Percentiles rank a stretch among this genome's conserved stretches.
These are phyloP conservation scores for Digitaria exilis DNA, from an alignment of 202 grass and related monocot species.

Conservation along the genomic window DNA sequence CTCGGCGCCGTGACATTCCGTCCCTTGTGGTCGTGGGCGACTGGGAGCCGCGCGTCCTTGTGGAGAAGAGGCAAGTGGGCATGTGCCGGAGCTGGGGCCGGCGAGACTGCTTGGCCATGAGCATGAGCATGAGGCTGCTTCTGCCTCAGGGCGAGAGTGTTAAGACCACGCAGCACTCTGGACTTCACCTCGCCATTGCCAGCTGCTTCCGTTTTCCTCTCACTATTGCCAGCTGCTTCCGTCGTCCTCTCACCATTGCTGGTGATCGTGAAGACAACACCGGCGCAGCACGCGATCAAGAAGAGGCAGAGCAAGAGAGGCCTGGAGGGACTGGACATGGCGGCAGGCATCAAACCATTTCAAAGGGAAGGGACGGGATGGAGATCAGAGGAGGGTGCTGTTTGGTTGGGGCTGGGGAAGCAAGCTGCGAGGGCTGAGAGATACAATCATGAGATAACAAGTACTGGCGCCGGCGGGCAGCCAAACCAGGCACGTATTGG, in stretches of 20 bases:
- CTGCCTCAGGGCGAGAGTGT: background rate
- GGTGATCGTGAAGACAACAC: slow-evolving; percentile 2
- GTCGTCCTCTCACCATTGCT: background rate
- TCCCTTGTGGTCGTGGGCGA: slow-evolving; percentile 10
- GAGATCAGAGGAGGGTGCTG: background rate
- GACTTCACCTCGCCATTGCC: background rate
- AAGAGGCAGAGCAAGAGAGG: slow-evolving; percentile 49
- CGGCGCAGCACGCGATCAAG: slow-evolving; percentile 16
- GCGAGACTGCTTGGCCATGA: slow-evolving; percentile 5
- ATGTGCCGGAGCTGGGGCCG: slow-evolving; percentile 48
- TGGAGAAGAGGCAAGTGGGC: slow-evolving; percentile 22
- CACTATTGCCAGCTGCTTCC: background rate
- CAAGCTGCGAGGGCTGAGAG: slow-evolving; percentile 29
- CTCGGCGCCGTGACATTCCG: slow-evolving; percentile 19
- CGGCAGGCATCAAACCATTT: slow-evolving; percentile 36
- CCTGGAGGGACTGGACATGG: slow-evolving; percentile 51
- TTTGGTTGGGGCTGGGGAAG: slow-evolving; percentile 6
- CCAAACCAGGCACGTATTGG: slow-evolving; percentile 33
- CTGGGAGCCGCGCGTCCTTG: slow-evolving; percentile 34
- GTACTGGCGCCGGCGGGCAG: background rate
- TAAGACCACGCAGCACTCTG: slow-evolving; percentile 17
- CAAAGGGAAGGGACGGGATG: background rate
- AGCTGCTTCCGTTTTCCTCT: background rate
- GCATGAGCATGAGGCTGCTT: slow-evolving; percentile 20
- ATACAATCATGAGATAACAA: slow-evolving; percentile 12